A percentile compares a stretch with the other conserved stretches of the same genome.
phyloP scores from a whole-genome alignment of 768 basidiomycete genomes.

The Trametes villosa region DNA sequence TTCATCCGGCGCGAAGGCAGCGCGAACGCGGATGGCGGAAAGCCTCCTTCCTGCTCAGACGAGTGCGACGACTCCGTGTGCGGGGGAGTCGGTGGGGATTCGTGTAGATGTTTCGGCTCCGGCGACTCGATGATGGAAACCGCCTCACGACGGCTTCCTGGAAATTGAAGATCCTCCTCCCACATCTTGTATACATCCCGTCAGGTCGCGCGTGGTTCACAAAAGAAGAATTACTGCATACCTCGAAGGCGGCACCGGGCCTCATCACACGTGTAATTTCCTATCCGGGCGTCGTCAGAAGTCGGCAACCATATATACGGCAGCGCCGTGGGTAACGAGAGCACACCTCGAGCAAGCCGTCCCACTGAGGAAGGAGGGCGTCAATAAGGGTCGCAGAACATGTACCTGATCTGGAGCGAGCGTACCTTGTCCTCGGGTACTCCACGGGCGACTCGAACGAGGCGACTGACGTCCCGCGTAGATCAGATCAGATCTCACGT shows the following conservation, averaged over 20 bases:
- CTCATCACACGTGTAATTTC: conserved; percentile 75
- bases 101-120: conserved; percentile 7
- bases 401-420: not conserved
- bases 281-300: conserved; percentile 24
- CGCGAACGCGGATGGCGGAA: not conserved
- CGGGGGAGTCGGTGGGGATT: conserved; percentile 19
- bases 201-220: not conserved
- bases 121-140: conserved; percentile 13
- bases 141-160: conserved; percentile 50
- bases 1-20: not conserved
- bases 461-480: conserved; percentile 47
- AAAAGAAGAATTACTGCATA: conserved; percentile 31
- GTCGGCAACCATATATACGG: conserved; percentile 4
- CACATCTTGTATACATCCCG: conserved; percentile 49
- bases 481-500: conserved; percentile 16
- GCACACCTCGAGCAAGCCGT: conserved; percentile 57
- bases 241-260: conserved; percentile 74
- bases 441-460: conserved; percentile 72
- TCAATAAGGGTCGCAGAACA: conserved; percentile 1
- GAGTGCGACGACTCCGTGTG: conserved; percentile 19
- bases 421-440: conserved; percentile 75
- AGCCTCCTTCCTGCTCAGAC: conserved; percentile 14
- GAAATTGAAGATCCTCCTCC: conserved; percentile 78
- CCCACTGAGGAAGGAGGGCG: conserved; percentile 53
- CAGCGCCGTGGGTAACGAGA: not conserved